Conservation (phyloP, 257 asterid genomes). For the Rehmannia glutinosa region DNA sequence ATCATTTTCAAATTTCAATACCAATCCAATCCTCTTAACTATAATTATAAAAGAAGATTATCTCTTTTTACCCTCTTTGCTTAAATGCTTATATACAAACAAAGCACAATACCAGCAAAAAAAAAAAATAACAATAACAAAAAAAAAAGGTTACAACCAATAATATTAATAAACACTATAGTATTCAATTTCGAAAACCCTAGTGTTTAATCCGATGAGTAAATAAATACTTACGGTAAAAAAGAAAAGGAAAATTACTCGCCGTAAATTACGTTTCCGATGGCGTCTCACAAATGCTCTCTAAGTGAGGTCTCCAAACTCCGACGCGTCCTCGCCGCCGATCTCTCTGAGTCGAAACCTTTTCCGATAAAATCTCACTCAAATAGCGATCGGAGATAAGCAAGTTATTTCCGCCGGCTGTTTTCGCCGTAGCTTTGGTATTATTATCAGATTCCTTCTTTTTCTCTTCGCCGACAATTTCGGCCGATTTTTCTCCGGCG, state of each 20-base stretch:
- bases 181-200: constrained; percentile 38
- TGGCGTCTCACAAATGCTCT: constrained; percentile 78
- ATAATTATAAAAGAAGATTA: not conserved
- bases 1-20: too few relatives aligned
- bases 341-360: constrained; percentile 56
- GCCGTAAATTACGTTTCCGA: constrained; percentile 31
- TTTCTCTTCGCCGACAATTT: constrained; percentile 35
- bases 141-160: too few relatives aligned
- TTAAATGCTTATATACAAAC: constrained; percentile 37
- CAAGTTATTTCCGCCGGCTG: not conserved
- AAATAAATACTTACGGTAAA: not conserved
- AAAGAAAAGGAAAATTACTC: not conserved
- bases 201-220: constrained; percentile 16
- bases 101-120: too few relatives aligned
- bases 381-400: constrained; percentile 59
- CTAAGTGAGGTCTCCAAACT: constrained; percentile 85
- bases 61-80: constrained; percentile 5
- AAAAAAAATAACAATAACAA: not conserved
- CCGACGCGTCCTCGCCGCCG: constrained; percentile 83
- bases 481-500: constrained; percentile 34
- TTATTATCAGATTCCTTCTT: constrained; percentile 30
- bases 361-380: constrained; percentile 80
- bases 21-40: too few relatives aligned
- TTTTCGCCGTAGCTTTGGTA: not conserved
- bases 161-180: too few relatives aligned